Percentiles rank a stretch among this genome's conserved stretches.
Conservation (phyloP, 305 asterid genomes). For the Fraxinus velutina region DNA sequence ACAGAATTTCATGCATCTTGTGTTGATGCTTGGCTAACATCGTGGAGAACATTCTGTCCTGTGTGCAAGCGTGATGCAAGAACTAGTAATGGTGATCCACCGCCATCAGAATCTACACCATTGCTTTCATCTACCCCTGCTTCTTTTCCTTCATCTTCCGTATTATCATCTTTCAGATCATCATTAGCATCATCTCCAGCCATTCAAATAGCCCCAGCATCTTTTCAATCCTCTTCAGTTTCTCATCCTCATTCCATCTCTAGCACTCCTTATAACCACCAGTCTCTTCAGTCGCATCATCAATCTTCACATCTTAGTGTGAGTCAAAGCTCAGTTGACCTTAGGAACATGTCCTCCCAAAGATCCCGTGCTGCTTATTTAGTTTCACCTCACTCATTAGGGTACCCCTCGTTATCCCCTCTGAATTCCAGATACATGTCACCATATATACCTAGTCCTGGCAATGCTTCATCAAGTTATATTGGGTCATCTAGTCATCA, state of each 20-base stretch:
- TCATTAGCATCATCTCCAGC: slow-evolving; percentile 63
- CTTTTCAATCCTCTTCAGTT: slow-evolving; percentile 42
- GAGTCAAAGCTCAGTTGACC: slow-evolving; percentile 62
- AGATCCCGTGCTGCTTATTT: slow-evolving; percentile 52
- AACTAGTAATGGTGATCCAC: slow-evolving; percentile 66
- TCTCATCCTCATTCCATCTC: slow-evolving; percentile 54
- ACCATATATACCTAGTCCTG: slow-evolving; percentile 65
- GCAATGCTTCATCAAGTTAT: slow-evolving; percentile 60
- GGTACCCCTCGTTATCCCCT: slow-evolving; percentile 72
- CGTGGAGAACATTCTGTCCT: slow-evolving; percentile 98
- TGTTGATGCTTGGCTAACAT: slow-evolving; percentile 92
- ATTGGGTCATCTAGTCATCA: slow-evolving; percentile 68
- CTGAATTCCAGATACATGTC: slow-evolving; percentile 75
- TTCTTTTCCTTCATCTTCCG: slow-evolving; percentile 43
- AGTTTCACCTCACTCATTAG: slow-evolving; percentile 67
- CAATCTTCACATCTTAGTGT: slow-evolving; percentile 51
- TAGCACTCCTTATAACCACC: slow-evolving; percentile 45
- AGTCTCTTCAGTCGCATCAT: slow-evolving; percentile 39
- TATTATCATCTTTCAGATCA: slow-evolving; percentile 57
- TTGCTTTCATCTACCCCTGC: slow-evolving; percentile 57
- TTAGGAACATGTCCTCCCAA: slow-evolving; percentile 63
- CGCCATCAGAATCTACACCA: slow-evolving; percentile 90
- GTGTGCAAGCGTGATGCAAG: slow-evolving; percentile 95
- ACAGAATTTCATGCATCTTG: slow-evolving; percentile 86
- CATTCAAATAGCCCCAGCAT: slow-evolving; percentile 50